Percentiles rank a stretch among this genome's conserved stretches.
Evolutionary conservation across 805 yeast genomes (phyloP).

Genomic region (Candida oleophila): DNA sequence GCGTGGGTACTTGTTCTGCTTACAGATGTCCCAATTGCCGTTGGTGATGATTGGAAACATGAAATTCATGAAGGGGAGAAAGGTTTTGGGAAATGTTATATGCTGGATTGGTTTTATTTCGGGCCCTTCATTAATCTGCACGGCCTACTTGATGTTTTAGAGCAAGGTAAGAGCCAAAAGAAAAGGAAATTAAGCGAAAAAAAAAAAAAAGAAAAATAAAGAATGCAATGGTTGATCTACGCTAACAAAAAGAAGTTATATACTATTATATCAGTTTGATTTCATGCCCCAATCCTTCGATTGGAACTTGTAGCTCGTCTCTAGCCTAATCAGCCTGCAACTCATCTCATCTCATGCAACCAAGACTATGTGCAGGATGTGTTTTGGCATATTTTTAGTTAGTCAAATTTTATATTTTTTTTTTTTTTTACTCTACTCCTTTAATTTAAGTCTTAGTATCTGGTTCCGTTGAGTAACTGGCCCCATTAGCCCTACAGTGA

Average conservation of each 20-base stretch:
- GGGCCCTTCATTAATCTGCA: conserved; percentile 87
- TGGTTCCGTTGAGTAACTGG: no score
- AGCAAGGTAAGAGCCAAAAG: neutral
- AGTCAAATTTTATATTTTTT: neutral
- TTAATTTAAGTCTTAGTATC: neutral
- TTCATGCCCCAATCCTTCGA: no score
- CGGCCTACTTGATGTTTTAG: conserved; percentile 75
- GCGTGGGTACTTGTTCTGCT: conserved; percentile 73
- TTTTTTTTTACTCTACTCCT: neutral
- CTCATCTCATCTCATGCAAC: no score
- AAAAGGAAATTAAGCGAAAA: neutral
- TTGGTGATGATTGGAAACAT: conserved; percentile 64
- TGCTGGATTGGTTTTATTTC: conserved; percentile 92
- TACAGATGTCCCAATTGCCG: conserved; percentile 90
- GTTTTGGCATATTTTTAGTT: neutral
- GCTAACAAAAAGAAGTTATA: no score
- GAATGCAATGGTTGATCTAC: neutral
- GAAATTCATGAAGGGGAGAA: conserved; percentile 51
- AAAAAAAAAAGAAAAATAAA: neutral
- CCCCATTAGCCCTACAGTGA: no score
- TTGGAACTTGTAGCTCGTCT: no score
- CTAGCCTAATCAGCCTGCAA: no score
- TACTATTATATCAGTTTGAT: no score
- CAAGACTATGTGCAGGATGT: no score
- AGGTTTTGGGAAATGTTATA: conserved; percentile 70